Evolutionary conservation across 1,139 yeast genomes (phyloP).

Genomic region (Candida sp.): DNA sequence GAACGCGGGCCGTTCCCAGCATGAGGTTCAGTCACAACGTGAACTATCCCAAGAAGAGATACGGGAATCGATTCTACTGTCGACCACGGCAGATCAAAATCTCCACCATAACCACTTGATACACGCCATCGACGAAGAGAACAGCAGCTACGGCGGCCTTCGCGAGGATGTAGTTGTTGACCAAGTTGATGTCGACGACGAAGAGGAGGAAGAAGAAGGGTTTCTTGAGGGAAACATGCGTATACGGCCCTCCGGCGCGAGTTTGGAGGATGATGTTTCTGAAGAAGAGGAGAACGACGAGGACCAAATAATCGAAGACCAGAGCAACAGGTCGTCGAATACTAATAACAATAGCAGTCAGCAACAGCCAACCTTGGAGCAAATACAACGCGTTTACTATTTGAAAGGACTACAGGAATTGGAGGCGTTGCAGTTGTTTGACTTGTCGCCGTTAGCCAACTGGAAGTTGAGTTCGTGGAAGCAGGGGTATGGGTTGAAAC

Average conservation of each 20-base stretch:
- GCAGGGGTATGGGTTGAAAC: conserved; percentile 71
- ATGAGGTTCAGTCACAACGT: conserved; percentile 37
- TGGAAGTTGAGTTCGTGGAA: conserved; percentile 88
- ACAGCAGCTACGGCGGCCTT: conserved; percentile 14
- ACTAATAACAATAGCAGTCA: conserved; percentile 2
- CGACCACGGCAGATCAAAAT: conserved; percentile 13
- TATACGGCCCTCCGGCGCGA: conserved; percentile 4
- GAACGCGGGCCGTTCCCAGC: conserved; percentile 17
- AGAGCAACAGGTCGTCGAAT: conserved; percentile 3
- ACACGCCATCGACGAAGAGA: conserved; percentile 16
- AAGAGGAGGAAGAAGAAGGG: conserved; percentile 3
- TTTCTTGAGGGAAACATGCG: conserved; percentile 1
- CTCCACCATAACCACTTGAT: conserved; percentile 11
- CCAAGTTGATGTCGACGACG: conserved; percentile 2
- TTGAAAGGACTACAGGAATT: conserved; percentile 56
- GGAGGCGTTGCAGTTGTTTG: conserved; percentile 63
- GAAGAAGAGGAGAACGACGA: conserved; percentile 5
- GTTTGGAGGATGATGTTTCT: conserved; percentile 5
- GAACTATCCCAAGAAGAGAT: conserved; percentile 39
- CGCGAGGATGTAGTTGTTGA: neutral
- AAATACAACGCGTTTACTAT: conserved; percentile 46
- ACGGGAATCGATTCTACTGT: conserved; percentile 34
- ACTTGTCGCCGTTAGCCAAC: conserved; percentile 80
- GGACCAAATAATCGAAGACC: conserved; percentile 4
- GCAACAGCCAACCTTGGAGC: conserved; percentile 38